Base-by-base conservation (phyloP, 1,139 yeast species). In the Kodamaea ohmeri region DNA sequence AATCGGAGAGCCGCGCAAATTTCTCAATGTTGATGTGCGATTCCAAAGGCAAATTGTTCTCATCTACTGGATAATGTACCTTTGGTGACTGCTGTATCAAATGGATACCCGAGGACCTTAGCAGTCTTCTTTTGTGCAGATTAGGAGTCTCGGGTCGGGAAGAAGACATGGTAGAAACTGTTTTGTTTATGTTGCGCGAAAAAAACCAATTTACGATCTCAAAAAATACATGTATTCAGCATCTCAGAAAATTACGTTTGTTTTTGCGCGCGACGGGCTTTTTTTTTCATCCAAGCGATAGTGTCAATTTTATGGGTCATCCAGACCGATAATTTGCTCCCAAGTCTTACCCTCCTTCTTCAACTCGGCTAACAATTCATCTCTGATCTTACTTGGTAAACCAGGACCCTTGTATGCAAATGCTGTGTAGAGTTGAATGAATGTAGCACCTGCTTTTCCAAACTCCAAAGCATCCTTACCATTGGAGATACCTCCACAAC, bases 321-420 rank as follows among this genome's bases (percentile, higher is more conserved):
- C 83, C 43, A 64, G 60, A 16, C 88, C 89, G 33, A 85, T 68
- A 41, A 85, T 81, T 56, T 86, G 79, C 56, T 73, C 67, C 97
- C 97, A 90, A 3, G 89, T 83, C 62, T 82, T 82, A 16, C 89
- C 94, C 58, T 83, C 89, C 49, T 72, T 77, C 44, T 68, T 67
- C 53, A 90, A 71, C 55, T 83, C 88, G 3, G 56, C 65, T 6
- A 79, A 73, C 47, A 90, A 72, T 53, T 87, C 96, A 50, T 81
- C 83, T 53, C 89, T 81, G 49, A 92, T 75, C 53, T 80, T 79
- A 35, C 81, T 78, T 6, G 94, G 87, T 38, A 87, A 68, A 1
- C 95, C 96, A 0, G 97, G 96, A 1, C 98, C 98, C 55, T 79
- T 80, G 66, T 88, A 90, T 1, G 95, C 97, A 62, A 87, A 86